Base-by-base conservation (phyloP, 805 yeast species). In the Monosporozyma solicola region DNA sequence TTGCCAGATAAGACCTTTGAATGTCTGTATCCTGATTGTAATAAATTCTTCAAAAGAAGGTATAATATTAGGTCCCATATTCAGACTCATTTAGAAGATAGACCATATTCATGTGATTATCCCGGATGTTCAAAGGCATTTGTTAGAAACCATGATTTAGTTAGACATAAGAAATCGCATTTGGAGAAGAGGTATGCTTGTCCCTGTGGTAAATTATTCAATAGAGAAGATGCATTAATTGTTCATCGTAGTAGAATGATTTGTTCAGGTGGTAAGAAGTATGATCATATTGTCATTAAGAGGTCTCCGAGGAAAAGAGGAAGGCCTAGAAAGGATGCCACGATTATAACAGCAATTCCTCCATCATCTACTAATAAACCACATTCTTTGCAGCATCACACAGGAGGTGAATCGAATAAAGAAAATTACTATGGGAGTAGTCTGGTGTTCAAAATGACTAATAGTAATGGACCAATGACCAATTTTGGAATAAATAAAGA, bases 61-160 rank as follows among this genome's bases (percentile, higher is more conserved):
- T 95, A 95, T 69, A 94, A 94, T 63, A 88, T 89, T 11, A 75
- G 98, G 56, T 88, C 97, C 0, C 99, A 94, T 68, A 91, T 94
- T 53, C 99, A 94, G 67, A 94, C 99, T 0, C 99, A 94, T 74
- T 71, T 94, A 49, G 84, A 92, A 66, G 99, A 95, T 67, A 75
- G 97, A 57, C 99, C 99, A 1, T 92, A 88, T 69, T 73, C 77
- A 0, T 94, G 99, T 71, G 75, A 74, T 41, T 59, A 56, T 46
- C 73, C 74, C 3, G 75, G 75, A 45, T 94, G 99, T 69, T 78
- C 80, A 3, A 87, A 91, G 60, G 80, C 87, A 41, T 94, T 94
- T 72, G 99, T 94, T 25, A 78, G 99, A 57, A 96, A 92, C 57
- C 99, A 94, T 65, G 99, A 94, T 70, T 74, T 94, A 60, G 80